Conservation (phyloP, 345 rosid species). For the Sisymbrium irio region DNA sequence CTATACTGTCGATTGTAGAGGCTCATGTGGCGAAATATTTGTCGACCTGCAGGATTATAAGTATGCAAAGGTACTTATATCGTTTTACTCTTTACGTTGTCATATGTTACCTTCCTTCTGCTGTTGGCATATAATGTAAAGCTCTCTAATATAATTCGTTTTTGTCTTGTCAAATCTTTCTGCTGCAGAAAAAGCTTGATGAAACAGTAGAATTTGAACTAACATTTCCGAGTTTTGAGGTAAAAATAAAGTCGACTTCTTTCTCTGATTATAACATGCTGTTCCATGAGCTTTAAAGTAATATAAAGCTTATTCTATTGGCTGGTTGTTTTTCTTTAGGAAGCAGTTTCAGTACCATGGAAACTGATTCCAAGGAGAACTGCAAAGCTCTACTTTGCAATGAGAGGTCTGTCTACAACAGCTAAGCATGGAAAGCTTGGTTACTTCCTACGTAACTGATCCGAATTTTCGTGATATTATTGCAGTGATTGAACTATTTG, state of each 20-base stretch:
- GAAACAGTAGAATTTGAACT: constrained; percentile 59
- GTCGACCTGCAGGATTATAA: constrained; percentile 73
- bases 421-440: neutral
- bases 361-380: constrained; percentile 60
- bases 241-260: constrained; percentile 20
- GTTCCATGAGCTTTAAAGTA: neutral
- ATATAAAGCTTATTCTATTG: neutral
- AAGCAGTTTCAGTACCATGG: constrained; percentile 83
- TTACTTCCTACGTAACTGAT: neutral
- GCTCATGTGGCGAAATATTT: constrained; percentile 85
- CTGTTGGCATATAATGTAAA: neutral
- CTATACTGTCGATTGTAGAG: constrained; percentile 80
- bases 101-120: neutral
- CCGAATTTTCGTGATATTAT: neutral
- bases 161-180: neutral
- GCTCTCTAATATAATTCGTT: neutral
- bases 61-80: constrained; percentile 31
- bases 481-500: constrained; percentile 72
- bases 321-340: constrained; percentile 39
- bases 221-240: constrained; percentile 82
- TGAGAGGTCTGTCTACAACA: constrained; percentile 55
- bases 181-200: constrained; percentile 62
- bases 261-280: neutral
- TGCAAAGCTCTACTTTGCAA: constrained; percentile 81
- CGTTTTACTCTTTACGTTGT: neutral